Base-by-base conservation (phyloP, 2,329 filamentous ascomycete species). In the Fusarium sp. region DNA sequence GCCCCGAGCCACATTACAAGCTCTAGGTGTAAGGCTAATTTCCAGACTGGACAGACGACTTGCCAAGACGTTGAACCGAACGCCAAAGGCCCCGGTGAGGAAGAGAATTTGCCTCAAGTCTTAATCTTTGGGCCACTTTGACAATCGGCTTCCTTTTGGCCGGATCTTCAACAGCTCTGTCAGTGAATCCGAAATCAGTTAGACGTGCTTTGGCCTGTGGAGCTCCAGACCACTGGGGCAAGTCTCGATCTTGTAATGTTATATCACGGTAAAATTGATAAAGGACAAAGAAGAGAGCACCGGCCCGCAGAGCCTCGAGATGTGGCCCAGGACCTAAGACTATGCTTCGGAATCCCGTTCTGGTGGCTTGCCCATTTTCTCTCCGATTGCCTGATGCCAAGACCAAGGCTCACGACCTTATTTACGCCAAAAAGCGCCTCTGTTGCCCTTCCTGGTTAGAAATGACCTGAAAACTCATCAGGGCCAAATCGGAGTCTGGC, bases 11-110 rank as follows among this genome's bases (percentile, higher is more conserved):
- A 31, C 29, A 5, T 44, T 49, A 22, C 18, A 49, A 41, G 59
- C 27, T 45, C 20, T 39, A 29, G 22, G 20, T 41, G 15, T 20
- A 33, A 42, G 25, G 20, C 41, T 33, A 63, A 18, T 18, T 44
- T 41, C 20, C 25, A 46, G 46, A 31, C 33, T 41, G 17, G 29
- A 22, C 25, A 13, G 22, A 22, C 15, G 4, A 11, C 25, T 38
- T 47, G 45, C 61, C 63, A 66, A 66, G 60, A 46, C 7, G 22
- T 17, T 53, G 36, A 41, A 35, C n/a, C 27, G 55, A n/a, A 46
- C 17, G 20, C 17, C 20, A 39, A 36, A 56, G 14, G 46, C 20
- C n/a, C 46, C 20, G 22, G 25, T 46, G 4, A 39, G 18, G 20
- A 17, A 41, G 46, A 20, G 15, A 41, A 36, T 58, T 33, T 27